Evolutionary conservation across 2,329 filamentous ascomycete genomes (phyloP).

Genomic region (Remersonia thermophila): DNA sequence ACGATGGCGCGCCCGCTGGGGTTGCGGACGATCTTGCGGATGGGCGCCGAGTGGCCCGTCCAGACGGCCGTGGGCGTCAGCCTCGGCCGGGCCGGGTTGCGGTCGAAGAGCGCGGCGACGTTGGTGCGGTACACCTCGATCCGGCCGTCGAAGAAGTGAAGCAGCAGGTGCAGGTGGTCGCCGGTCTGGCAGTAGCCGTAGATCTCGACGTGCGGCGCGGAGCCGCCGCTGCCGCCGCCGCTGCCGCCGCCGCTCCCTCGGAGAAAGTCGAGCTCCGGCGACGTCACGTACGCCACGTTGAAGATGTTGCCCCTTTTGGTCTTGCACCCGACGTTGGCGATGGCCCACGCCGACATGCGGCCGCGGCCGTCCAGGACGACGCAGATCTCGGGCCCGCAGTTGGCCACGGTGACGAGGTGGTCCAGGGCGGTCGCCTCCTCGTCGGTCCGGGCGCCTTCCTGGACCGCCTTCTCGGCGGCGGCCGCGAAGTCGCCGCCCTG

Average conservation of each 20-base stretch:
- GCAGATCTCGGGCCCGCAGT: slow-evolving; percentile 75
- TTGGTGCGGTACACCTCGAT: slow-evolving; percentile 72
- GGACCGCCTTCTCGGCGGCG: slow-evolving; percentile 65
- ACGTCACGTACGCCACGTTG: slow-evolving; percentile 69
- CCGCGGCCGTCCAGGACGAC: slow-evolving; percentile 74
- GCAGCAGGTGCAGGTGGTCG: slow-evolving; percentile 57
- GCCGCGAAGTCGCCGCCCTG: slow-evolving; percentile 68
- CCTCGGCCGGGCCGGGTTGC: slow-evolving; percentile 46
- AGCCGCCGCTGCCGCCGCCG: slow-evolving; percentile 14
- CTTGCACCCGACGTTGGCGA: slow-evolving; percentile 74
- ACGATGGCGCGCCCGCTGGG: slow-evolving; percentile 69
- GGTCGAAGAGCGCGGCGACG: slow-evolving; percentile 70
- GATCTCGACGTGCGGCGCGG: slow-evolving; percentile 48
- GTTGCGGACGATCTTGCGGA: slow-evolving; percentile 80
- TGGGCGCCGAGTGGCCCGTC: slow-evolving; percentile 70
- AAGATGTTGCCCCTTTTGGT: slow-evolving; percentile 59
- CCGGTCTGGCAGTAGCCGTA: slow-evolving; percentile 58
- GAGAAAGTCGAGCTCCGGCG: slow-evolving; percentile 37
- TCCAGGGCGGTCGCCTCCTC: slow-evolving; percentile 61
- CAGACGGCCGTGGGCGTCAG: slow-evolving; percentile 54
- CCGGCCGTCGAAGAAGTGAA: slow-evolving; percentile 76
- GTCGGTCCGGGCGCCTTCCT: slow-evolving; percentile 41
- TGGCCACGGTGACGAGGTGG: slow-evolving; percentile 75
- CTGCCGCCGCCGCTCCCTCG: slow-evolving; percentile 18
- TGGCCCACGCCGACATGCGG: slow-evolving; percentile 80